A percentile compares a stretch with the other conserved stretches of the same genome.
Conservation (phyloP, 306 rosid species). For the Vicia villosa region DNA sequence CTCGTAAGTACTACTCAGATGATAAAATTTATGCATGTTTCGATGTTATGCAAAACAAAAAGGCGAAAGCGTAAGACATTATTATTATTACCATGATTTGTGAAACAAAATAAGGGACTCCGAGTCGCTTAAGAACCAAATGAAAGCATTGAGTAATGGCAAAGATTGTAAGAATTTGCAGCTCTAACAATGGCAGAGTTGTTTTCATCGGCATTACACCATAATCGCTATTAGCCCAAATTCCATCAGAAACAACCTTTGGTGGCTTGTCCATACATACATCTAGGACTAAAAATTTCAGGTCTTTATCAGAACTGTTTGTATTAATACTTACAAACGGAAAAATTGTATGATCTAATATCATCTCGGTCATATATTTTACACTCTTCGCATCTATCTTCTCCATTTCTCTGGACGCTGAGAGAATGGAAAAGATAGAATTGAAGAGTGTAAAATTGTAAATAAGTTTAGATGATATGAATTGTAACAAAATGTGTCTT, state of each 20-base stretch:
- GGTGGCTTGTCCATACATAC: conserved; percentile 13
- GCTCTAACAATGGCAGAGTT: conserved; percentile 41
- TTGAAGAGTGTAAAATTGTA: too few species aligned
- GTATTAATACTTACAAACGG: not conserved
- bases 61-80: not conserved
- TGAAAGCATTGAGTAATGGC: conserved; percentile 37
- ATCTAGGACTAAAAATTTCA: not conserved
- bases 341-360: not conserved
- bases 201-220: conserved; percentile 19
- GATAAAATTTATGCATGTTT: not conserved
- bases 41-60: not conserved
- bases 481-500: too few species aligned
- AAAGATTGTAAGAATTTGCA: conserved; percentile 48
- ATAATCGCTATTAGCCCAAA: not conserved
- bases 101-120: conserved; percentile 50
- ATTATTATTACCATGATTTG: conserved; percentile 45
- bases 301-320: not conserved
- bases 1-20: too few species aligned
- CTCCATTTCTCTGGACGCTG: not conserved
- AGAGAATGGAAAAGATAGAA: too few species aligned
- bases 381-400: not conserved
- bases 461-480: too few species aligned
- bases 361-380: not conserved
- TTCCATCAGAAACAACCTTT: conserved; percentile 16
- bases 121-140: conserved; percentile 42